Evolutionary conservation across 805 yeast genomes (phyloP).

Genomic region (Suhomyces tanzawaensis): DNA sequence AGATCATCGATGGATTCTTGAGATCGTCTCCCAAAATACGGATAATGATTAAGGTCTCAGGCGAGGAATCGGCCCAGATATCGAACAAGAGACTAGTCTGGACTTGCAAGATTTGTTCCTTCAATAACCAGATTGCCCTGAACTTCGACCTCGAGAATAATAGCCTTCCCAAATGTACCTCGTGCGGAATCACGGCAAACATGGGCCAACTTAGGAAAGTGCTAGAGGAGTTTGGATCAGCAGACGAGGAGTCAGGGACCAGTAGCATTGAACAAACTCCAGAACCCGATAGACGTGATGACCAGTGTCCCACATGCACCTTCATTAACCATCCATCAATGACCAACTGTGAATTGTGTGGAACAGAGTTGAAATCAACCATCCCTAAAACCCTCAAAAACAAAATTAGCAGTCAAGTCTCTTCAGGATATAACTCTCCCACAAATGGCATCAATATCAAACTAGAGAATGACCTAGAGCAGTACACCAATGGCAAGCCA

Average conservation of each 20-base stretch:
- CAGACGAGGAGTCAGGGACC: background rate
- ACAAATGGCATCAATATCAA: slow-evolving; percentile 10
- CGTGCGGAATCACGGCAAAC: slow-evolving; percentile 37
- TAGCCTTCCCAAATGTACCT: slow-evolving; percentile 34
- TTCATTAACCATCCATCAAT: slow-evolving; percentile 81
- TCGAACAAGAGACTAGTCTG: slow-evolving; percentile 37
- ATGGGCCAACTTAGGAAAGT: slow-evolving; percentile 6
- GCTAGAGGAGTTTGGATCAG: slow-evolving; percentile 10
- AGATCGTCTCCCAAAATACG: slow-evolving; percentile 78
- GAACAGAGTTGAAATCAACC: slow-evolving; percentile 38
- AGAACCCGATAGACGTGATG: slow-evolving; percentile 19
- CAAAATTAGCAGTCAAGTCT: background rate
- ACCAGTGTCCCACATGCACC: slow-evolving; percentile 61
- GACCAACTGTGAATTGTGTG: slow-evolving; percentile 84
- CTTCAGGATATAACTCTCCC: background rate
- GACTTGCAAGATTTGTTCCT: slow-evolving; percentile 91
- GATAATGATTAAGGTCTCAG: slow-evolving; percentile 18
- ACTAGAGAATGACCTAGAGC: slow-evolving; percentile 31
- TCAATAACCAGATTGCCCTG: slow-evolving; percentile 44
- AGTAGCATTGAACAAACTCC: slow-evolving; percentile 5
- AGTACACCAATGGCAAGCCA: slow-evolving; percentile 29
- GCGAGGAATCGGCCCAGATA: background rate
- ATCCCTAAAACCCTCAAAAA: slow-evolving; percentile 7
- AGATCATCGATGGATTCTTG: slow-evolving; percentile 55
- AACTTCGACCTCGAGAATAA: slow-evolving; percentile 16